phyloP scores from a whole-genome alignment of 139 green algal species.

The Tetratostichococcus sp. region DNA sequence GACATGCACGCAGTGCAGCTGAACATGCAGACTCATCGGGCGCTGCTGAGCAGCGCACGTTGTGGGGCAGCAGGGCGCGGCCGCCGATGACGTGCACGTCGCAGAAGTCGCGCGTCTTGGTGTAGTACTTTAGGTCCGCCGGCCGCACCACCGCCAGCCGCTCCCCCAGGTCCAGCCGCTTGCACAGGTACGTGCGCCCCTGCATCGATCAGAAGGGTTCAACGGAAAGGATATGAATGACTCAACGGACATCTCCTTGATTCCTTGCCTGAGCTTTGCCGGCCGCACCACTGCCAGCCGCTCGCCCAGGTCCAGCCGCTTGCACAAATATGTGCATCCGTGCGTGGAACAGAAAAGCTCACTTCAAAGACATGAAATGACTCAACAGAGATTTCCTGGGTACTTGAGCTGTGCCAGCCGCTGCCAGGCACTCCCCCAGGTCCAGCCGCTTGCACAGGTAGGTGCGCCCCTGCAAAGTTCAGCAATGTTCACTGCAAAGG shows the following conservation, averaged over 20 bases:
- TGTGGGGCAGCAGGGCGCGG: slow-evolving; percentile 33
- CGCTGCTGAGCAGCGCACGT: slow-evolving; percentile 8
- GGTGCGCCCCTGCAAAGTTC: slow-evolving; percentile 46
- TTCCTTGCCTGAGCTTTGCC: too few species aligned
- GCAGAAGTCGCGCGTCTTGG: slow-evolving; percentile 31
- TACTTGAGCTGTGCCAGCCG: slow-evolving; percentile 21
- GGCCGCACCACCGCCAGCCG: slow-evolving; percentile 66
- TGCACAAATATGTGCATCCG: slow-evolving; percentile 82
- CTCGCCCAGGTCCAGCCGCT: slow-evolving; percentile 65
- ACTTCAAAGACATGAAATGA: background rate
- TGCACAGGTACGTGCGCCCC: slow-evolving; percentile 85
- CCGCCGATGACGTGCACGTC: slow-evolving; percentile 72
- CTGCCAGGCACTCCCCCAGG: slow-evolving; percentile 43
- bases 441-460: slow-evolving; percentile 69
- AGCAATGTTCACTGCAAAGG: too few species aligned
- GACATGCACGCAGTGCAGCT: too few species aligned
- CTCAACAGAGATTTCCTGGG: too few species aligned
- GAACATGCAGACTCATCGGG: too few species aligned
- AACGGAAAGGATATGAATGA: too few species aligned
- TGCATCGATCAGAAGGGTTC: slow-evolving; percentile 25
- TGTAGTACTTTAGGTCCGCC: slow-evolving; percentile 91
- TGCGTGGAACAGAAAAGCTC: too few species aligned
- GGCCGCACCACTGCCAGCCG: slow-evolving; percentile 61
- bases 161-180: slow-evolving; percentile 65
- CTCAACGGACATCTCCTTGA: too few species aligned